Percentiles rank a stretch among this genome's conserved stretches.
These are phyloP conservation scores for Hibiscus trionum DNA, from an alignment of 345 rosid genomes.

Conservation along the genomic window DNA sequence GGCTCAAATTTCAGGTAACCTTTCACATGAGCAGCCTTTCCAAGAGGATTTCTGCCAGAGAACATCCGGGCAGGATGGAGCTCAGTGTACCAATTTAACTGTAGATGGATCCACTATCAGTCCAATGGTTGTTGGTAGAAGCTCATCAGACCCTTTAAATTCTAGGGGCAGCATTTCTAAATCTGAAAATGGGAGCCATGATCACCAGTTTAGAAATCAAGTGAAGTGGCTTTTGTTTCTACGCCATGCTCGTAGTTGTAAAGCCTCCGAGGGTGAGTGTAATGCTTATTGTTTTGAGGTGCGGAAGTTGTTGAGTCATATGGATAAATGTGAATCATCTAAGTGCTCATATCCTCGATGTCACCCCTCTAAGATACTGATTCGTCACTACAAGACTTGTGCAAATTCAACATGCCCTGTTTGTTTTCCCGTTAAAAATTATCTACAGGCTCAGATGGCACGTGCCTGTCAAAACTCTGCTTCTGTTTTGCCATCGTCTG, in stretches of 20 bases:
- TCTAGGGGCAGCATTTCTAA: constrained; percentile 33
- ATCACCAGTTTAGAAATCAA: constrained; percentile 56
- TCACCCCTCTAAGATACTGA: constrained; percentile 54
- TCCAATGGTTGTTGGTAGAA: constrained; percentile 38
- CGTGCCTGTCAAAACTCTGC: constrained; percentile 36
- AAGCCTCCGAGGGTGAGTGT: constrained; percentile 81
- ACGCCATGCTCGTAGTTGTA: constrained; percentile 77
- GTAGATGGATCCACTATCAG: constrained; percentile 47
- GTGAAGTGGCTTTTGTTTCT: constrained; percentile 82
- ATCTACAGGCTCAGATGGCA: constrained; percentile 41
- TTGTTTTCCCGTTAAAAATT: constrained; percentile 71
- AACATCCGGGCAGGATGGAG: constrained; percentile 64
- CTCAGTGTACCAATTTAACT: constrained; percentile 57
- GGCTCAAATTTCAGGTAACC: constrained; percentile 35
- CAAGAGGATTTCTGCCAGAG: constrained; percentile 72
- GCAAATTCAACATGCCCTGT: constrained; percentile 71
- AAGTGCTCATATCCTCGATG: constrained; percentile 75
- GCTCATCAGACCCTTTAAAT: constrained; percentile 38
- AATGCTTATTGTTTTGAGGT: constrained; percentile 51
- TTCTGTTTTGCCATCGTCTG: constrained; percentile 30
- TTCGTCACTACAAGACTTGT: constrained; percentile 62
- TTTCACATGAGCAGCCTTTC: constrained; percentile 54
- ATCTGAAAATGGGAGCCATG: constrained; percentile 46
- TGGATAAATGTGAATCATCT: constrained; percentile 54
- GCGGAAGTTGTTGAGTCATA: constrained; percentile 64